These are phyloP conservation scores for Rosa rugosa DNA, from an alignment of 306 rosid genomes.

Conservation along the genomic window DNA sequence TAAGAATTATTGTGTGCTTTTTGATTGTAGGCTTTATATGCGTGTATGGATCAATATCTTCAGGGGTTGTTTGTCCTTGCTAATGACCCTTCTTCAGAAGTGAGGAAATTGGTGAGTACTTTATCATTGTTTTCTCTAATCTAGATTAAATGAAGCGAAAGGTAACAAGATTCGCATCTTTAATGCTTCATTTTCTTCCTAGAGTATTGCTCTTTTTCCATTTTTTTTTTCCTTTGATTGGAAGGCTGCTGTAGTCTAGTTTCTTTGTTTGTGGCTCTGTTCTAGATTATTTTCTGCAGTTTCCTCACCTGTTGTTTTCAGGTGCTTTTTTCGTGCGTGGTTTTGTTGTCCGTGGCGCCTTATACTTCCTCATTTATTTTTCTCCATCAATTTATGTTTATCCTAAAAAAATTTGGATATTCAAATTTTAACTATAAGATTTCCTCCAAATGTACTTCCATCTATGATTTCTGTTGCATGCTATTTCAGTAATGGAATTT, in stretches of 20 bases:
- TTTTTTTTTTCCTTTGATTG: background rate
- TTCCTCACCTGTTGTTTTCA: background rate
- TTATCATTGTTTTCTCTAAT: constrained; percentile 14
- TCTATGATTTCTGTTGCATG: background rate
- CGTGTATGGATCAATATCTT: constrained; percentile 90
- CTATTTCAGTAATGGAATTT: background rate
- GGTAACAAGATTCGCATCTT: background rate
- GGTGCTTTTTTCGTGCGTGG: background rate
- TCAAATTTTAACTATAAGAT: background rate
- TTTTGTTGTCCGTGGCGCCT: background rate
- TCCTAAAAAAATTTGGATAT: background rate
- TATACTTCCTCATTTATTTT: background rate
- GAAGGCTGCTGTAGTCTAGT: background rate
- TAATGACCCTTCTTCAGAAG: constrained; percentile 74
- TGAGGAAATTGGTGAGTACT: constrained; percentile 83
- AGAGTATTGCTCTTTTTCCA: background rate
- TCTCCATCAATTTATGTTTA: background rate
- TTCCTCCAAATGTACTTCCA: background rate
- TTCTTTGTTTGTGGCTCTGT: background rate
- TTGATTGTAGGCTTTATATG: constrained; percentile 62
- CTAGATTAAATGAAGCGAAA: background rate
- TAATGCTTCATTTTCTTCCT: background rate
- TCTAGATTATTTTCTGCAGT: background rate
- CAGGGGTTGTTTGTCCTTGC: constrained; percentile 93
- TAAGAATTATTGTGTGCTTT: constrained; percentile 16